Base-by-base conservation (phyloP, 148 eudicot species). In the Vaccinium corymbosum region DNA sequence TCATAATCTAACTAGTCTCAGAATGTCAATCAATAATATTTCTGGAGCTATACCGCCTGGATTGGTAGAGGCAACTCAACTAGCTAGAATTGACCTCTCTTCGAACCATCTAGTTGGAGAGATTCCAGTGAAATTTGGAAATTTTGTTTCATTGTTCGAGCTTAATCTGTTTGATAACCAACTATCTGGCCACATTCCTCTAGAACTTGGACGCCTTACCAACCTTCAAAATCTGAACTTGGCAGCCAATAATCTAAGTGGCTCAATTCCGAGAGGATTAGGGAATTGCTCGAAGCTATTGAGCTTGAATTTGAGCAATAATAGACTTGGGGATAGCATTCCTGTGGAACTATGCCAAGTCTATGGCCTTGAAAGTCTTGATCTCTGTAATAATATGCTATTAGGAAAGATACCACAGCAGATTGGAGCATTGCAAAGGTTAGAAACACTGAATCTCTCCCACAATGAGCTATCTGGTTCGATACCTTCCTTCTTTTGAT, bases 11-110 rank as follows among this genome's bases (percentile, higher is more conserved):
- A 74, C 78, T 74, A 38, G 78, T 38, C 50, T 74, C n/a, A 74
- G 19, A 38, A 74, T 90, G 22, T 89, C 86, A 76, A 83, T 81
- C 5, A 68, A 68, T 27, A 68, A 68, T 3, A 68, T 68, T 14
- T 68, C 73, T 3, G 73, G 73, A 68, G 16, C 27, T 42, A 68
- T 68, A 68, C 7, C 17, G 3, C 17, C 74, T 25, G 42, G 38
- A 14, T 4, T 68, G 5, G 73, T 11, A 27, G 73, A 29, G 73
- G 73, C 73, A 68, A 68, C 38, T 68, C 42, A 6, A 20, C 38
- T 68, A 68, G 4, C 66, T 7, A 20, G 25, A 20, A 19, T 59
- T 20, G 66, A 59, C 25, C 66, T 59, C 25, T 59, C 66, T 59
- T 59, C 66, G 66, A 59, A 59, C 25, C 22, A 59, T 59, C 66